phyloP scores from a whole-genome alignment of 257 asterid species.

The Capsicum rhomboideum region DNA sequence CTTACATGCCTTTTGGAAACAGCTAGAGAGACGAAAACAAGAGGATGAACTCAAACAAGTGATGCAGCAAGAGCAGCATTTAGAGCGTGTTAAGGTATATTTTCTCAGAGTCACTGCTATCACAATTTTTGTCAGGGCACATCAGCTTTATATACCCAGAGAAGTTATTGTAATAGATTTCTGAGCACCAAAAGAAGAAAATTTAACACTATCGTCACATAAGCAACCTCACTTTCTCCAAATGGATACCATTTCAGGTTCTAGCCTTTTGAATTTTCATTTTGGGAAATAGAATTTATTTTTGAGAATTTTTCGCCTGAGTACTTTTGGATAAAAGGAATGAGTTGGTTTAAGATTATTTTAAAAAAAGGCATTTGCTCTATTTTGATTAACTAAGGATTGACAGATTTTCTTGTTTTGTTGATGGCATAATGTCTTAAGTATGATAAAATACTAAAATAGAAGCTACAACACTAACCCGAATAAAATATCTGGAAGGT shows the following conservation, averaged over 20 bases:
- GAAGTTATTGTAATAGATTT: not conserved
- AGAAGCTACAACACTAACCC: not conserved
- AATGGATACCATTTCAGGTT: not conserved
- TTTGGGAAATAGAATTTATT: not conserved
- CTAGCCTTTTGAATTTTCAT: not conserved
- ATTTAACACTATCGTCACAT: not conserved
- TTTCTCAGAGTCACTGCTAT: not conserved
- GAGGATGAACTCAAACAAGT: slow-evolving; percentile 93
- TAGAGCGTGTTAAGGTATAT: slow-evolving; percentile 80
- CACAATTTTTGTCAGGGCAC: not conserved
- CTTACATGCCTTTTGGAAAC: slow-evolving; percentile 16
- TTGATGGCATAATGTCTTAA: not conserved
- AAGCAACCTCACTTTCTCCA: not conserved
- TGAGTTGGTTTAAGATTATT: not conserved
- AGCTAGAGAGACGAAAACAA: slow-evolving; percentile 92
- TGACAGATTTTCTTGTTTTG: not conserved
- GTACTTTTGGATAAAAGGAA: not conserved
- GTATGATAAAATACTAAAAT: not conserved
- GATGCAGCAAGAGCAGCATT: slow-evolving; percentile 84
- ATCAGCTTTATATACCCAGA: not conserved
- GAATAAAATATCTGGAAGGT: not conserved
- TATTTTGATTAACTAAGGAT: not conserved
- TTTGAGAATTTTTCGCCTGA: not conserved
- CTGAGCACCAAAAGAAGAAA: not conserved
- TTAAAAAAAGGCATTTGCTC: not conserved